Evolutionary conservation across 805 yeast species (phyloP).

Genomic region (Starmerella khaoyaiensis): DNA sequence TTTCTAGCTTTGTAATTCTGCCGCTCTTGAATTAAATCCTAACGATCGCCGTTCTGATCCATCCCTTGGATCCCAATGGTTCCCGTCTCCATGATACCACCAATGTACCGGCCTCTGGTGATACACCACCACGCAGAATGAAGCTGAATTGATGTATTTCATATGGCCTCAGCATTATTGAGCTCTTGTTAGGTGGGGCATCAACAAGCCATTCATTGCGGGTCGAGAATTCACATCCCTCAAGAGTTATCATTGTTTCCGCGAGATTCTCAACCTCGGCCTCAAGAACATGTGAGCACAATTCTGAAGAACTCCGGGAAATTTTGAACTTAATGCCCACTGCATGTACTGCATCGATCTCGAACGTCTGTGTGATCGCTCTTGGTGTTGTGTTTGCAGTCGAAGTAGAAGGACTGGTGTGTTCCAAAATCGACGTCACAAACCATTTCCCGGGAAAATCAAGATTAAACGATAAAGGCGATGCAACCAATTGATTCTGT

Average conservation of each 20-base stretch:
- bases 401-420: too few relatives aligned
- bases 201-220: conserved; percentile 20
- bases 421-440: conserved; percentile 20
- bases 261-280: conserved; percentile 28
- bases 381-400: conserved; percentile 9
- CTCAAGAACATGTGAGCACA: conserved; percentile 21
- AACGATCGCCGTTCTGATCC: conserved; percentile 21
- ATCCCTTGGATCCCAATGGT: conserved; percentile 29
- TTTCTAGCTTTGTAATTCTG: background rate
- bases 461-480: conserved; percentile 17
- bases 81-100: conserved; percentile 28
- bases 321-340: conserved; percentile 24
- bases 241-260: conserved; percentile 23
- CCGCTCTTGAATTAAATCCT: conserved; percentile 2
- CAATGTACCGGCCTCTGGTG: conserved; percentile 17
- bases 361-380: conserved; percentile 22
- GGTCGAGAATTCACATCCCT: conserved; percentile 23
- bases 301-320: conserved; percentile 13
- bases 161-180: conserved; percentile 22
- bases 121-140: conserved; percentile 16
- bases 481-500: background rate
- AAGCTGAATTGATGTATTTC: conserved; percentile 25
- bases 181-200: conserved; percentile 2
- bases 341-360: conserved; percentile 26
- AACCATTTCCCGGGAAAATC: conserved; percentile 23